Percentiles rank a stretch among this genome's conserved stretches.
phyloP scores from a whole-genome alignment of 2,329 filamentous ascomycete genomes.

The Colletotrichum limetticola region DNA sequence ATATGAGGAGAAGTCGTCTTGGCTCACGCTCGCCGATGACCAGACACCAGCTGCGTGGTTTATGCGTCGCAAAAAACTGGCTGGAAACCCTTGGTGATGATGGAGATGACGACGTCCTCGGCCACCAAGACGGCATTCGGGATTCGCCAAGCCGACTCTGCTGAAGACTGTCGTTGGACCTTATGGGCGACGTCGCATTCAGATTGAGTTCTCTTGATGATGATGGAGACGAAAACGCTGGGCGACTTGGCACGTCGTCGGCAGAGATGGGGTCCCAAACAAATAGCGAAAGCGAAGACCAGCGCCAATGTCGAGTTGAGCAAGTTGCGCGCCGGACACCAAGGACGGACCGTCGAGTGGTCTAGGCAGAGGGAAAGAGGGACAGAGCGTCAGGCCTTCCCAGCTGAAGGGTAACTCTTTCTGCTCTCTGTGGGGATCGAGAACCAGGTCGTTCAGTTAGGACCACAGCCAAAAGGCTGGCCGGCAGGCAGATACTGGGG shows the following conservation, averaged over 20 bases:
- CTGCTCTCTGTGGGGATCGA: neutral
- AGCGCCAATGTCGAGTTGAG: neutral
- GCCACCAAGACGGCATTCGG: constrained; percentile 24
- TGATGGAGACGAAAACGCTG: constrained; percentile 16
- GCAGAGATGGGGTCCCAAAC: neutral
- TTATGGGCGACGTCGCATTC: constrained; percentile 18
- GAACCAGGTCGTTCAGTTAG: neutral
- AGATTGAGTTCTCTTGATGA: constrained; percentile 3
- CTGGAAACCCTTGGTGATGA: neutral
- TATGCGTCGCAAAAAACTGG: constrained; percentile 17
- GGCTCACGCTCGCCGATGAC: constrained; percentile 3
- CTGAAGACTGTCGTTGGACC: neutral
- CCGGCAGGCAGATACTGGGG: neutral
- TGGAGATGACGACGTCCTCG: constrained; percentile 18
- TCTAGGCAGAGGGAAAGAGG: neutral
- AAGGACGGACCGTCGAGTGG: neutral
- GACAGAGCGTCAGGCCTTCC: constrained; percentile 1
- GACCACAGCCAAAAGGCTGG: neutral
- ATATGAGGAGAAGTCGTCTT: constrained; percentile 10
- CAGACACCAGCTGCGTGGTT: neutral
- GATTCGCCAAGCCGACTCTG: constrained; percentile 12
- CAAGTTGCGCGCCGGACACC: constrained; percentile 1
- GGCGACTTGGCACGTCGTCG: constrained; percentile 22
- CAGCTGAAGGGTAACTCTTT: neutral
- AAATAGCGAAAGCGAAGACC: constrained; percentile 15